These are phyloP conservation scores for Boletus fagicola DNA, from an alignment of 768 basidiomycete species.

Conservation along the genomic window DNA sequence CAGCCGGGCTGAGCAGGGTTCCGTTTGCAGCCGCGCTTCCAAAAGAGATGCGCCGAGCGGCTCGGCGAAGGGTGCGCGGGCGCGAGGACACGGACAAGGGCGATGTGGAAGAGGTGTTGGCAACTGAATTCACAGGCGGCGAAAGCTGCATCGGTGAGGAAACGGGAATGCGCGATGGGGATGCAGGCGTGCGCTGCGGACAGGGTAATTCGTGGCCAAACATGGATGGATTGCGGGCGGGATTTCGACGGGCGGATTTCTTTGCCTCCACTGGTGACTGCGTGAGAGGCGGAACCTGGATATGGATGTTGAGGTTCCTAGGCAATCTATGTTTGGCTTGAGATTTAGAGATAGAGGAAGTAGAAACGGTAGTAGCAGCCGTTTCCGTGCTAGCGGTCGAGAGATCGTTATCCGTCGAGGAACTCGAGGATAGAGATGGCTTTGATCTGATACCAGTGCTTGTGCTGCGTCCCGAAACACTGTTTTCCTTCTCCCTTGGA, in stretches of 20 bases:
- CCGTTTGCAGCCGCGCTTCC: constrained; percentile 41
- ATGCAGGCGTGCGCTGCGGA: constrained; percentile 36
- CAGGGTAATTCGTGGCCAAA: constrained; percentile 64
- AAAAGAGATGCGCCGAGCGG: constrained; percentile 65
- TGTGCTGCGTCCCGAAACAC: constrained; percentile 19
- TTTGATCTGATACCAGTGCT: constrained; percentile 23
- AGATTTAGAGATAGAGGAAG: constrained; percentile 17
- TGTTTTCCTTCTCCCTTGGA: constrained; percentile 10
- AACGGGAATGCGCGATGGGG: constrained; percentile 32
- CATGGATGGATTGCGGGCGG: constrained; percentile 61
- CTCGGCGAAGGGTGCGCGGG: constrained; percentile 31
- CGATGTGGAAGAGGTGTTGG: constrained; percentile 13
- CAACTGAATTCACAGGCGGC: constrained; percentile 10
- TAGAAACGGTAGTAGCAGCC: constrained; percentile 29
- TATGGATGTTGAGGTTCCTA: constrained; percentile 11
- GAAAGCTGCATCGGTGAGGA: constrained; percentile 28
- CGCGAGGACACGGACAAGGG: constrained; percentile 20
- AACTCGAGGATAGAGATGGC: constrained; percentile 26
- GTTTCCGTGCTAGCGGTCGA: constrained; percentile 34
- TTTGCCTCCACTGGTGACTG: constrained; percentile 25
- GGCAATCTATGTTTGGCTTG: constrained; percentile 22
- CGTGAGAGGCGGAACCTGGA: constrained; percentile 23
- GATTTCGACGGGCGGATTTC: constrained; percentile 39
- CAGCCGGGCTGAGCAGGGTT: constrained; percentile 39
- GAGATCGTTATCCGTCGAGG: constrained; percentile 35